Conservation (phyloP, 768 basidiomycete genomes). For the Gymnopilus dilepis region DNA sequence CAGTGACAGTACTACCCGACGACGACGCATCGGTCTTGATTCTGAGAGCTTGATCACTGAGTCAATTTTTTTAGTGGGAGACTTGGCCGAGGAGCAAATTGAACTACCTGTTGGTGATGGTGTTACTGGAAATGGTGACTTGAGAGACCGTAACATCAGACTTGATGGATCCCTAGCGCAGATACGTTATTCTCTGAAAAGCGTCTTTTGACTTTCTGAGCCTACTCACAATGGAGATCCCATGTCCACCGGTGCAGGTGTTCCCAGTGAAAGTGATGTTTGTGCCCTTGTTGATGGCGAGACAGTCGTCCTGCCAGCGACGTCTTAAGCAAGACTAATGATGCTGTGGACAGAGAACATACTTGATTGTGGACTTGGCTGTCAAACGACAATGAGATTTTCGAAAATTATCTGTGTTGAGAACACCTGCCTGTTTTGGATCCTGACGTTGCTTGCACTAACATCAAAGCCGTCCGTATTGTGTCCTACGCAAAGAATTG, state of each 20-base stretch:
- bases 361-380: slow-evolving; percentile 43
- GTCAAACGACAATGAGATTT: neutral
- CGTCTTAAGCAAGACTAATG: neutral
- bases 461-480: slow-evolving; percentile 61
- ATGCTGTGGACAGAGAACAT: slow-evolving; percentile 31
- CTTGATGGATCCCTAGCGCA: slow-evolving; percentile 60
- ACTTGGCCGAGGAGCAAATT: neutral
- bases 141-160: slow-evolving; percentile 51
- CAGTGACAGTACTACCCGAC: slow-evolving; percentile 49
- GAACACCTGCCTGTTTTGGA: slow-evolving; percentile 43
- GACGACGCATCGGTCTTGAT: slow-evolving; percentile 62
- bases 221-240: slow-evolving; percentile 56
- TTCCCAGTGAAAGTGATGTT: slow-evolving; percentile 57
- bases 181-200: neutral
- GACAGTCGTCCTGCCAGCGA: slow-evolving; percentile 60
- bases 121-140: slow-evolving; percentile 56
- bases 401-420: neutral
- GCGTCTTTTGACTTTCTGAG: neutral
- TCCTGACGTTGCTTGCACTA: slow-evolving; percentile 40
- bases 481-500: slow-evolving; percentile 31
- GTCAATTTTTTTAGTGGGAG: neutral
- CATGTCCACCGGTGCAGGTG: slow-evolving; percentile 64
- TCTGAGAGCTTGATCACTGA: slow-evolving; percentile 58
- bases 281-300: slow-evolving; percentile 53
- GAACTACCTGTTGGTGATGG: slow-evolving; percentile 57